Base-by-base conservation (phyloP, 495 filamentous ascomycete genomes). In the Trichoderma asperelloides region DNA sequence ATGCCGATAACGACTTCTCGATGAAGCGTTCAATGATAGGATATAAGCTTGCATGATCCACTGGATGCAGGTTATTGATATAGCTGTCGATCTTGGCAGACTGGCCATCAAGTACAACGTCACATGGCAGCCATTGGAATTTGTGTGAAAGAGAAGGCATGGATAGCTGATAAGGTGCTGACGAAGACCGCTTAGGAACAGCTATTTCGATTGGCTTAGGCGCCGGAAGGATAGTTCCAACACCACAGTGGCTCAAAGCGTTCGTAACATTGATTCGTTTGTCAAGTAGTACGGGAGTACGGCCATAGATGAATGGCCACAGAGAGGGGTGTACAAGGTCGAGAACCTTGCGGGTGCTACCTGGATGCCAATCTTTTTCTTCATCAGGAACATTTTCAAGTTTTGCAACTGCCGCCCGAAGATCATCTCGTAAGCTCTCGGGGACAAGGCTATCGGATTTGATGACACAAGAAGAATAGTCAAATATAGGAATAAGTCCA, bases 301-400 rank as follows among this genome's bases (percentile, higher is more conserved):
- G 75, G 0, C 85, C 86, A 65, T 85, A 87, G 3, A 85, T 67
- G 0, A 89, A 68, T 2, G 88, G 86, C 66, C 80, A 89, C 6
- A 88, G 73, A 0, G 85, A 88, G 0, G 86, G 87, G 69, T 89
- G 81, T 13, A 89, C 81, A 1, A 89, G 73, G 70, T 89, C 78
- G 0, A 88, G 76, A 0, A 89, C 88, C 64, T 81, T 80, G 0
- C 71, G 68, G 65, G 85, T 76, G 1, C 84, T 84, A 4, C 79
- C 74, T 0, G 86, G 85, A 69, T 87, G 84, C 79, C 85, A 89
- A 68, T 89, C 87, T 69, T 84, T 85, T 57, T 75, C 23, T 0
- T 73, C 68, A 16, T 78, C 76, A 11, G 82, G 78, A 0, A 82
- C 71, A 62, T 82, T 66, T 41, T 85, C 82, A 2, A 87, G 72